phyloP scores from a whole-genome alignment of 305 asterid genomes.

The Fraxinus nigra region DNA sequence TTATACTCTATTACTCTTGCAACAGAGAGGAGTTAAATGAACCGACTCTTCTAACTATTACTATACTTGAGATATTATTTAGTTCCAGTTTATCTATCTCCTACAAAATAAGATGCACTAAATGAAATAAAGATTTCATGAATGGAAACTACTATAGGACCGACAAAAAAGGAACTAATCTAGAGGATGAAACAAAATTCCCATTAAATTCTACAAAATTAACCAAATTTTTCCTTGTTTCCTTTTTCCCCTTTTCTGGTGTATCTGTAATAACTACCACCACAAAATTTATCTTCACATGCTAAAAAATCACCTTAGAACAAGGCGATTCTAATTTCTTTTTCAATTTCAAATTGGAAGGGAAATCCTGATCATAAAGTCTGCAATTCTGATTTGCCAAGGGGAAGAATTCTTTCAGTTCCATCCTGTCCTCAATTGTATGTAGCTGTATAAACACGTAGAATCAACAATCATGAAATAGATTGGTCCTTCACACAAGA shows the following conservation, averaged over 20 bases:
- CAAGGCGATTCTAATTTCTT: constrained; percentile 43
- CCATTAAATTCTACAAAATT: neutral
- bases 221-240: neutral
- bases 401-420: constrained; percentile 40
- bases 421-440: constrained; percentile 37
- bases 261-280: neutral
- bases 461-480: constrained; percentile 1
- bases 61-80: neutral
- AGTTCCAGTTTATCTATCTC: neutral
- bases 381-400: constrained; percentile 39
- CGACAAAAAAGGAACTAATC: neutral
- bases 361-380: constrained; percentile 50
- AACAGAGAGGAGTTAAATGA: neutral
- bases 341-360: constrained; percentile 42
- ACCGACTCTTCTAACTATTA: neutral
- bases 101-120: neutral
- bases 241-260: neutral
- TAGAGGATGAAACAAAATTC: neutral
- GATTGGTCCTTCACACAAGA: neutral
- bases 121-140: neutral
- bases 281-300: neutral
- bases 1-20: neutral
- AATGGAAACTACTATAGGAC: neutral
- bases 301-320: constrained; percentile 50
- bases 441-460: constrained; percentile 44